phyloP scores from a whole-genome alignment of 768 basidiomycete species.

The Lyophyllum semitale region DNA sequence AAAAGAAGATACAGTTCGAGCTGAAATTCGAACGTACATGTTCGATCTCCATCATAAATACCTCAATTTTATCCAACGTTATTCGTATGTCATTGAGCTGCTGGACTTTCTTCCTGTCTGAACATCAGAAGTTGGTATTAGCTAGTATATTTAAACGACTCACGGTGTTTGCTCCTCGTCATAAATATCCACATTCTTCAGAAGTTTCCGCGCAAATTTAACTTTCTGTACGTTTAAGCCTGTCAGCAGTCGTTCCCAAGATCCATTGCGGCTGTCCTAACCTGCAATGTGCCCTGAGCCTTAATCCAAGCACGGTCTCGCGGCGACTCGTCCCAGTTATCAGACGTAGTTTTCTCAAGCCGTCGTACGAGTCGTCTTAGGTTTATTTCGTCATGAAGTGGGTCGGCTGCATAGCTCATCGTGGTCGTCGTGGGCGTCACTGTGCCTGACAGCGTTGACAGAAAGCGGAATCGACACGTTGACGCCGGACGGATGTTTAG shows the following conservation, averaged over 20 bases:
- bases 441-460: not conserved
- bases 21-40: slow-evolving; percentile 38
- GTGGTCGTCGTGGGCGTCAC: slow-evolving; percentile 2
- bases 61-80: slow-evolving; percentile 59
- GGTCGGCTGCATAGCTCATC: slow-evolving; percentile 11
- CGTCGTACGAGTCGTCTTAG: slow-evolving; percentile 59
- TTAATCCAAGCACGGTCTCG: slow-evolving; percentile 50
- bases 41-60: slow-evolving; percentile 50
- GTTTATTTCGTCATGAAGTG: slow-evolving; percentile 67
- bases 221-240: slow-evolving; percentile 34
- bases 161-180: slow-evolving; percentile 45
- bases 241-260: not conserved
- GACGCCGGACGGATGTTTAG: not conserved
- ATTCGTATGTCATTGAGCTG: slow-evolving; percentile 47
- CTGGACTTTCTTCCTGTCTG: slow-evolving; percentile 40
- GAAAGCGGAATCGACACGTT: not conserved
- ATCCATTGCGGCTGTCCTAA: slow-evolving; percentile 23
- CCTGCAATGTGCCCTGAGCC: slow-evolving; percentile 59
- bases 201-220: slow-evolving; percentile 55
- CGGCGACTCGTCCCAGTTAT: slow-evolving; percentile 34
- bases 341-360: slow-evolving; percentile 56
- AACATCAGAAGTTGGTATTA: not conserved
- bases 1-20: not conserved
- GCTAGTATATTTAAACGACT: slow-evolving; percentile 20
- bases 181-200: slow-evolving; percentile 59